A percentile compares a stretch with the other conserved stretches of the same genome.
These are phyloP conservation scores for Russula compacta DNA, from an alignment of 768 basidiomycete species.

Conservation along the genomic window DNA sequence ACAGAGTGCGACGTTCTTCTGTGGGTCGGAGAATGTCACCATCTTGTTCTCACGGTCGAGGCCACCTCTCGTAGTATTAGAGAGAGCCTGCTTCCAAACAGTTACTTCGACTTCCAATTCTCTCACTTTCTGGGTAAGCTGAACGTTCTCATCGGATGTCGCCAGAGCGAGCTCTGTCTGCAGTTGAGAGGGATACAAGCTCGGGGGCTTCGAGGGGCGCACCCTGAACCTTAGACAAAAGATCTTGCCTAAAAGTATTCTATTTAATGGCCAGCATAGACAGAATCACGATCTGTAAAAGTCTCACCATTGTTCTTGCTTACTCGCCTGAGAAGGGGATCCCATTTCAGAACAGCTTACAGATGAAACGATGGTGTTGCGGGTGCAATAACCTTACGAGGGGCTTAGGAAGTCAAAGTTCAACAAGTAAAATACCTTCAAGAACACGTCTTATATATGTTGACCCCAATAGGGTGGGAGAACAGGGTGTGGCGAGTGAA, in stretches of 20 bases:
- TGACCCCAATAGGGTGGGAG: constrained; percentile 1
- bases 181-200: background rate
- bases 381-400: background rate
- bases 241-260: constrained; percentile 10
- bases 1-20: constrained; percentile 9
- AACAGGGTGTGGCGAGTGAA: background rate
- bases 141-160: constrained; percentile 13
- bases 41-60: background rate
- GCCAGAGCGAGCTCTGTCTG: constrained; percentile 11
- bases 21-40: background rate
- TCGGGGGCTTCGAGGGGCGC: background rate
- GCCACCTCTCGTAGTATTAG: background rate
- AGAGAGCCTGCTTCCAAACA: constrained; percentile 17
- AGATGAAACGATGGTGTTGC: background rate
- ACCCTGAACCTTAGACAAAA: constrained; percentile 13
- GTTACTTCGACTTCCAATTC: constrained; percentile 17
- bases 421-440: background rate
- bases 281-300: background rate
- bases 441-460: constrained; percentile 6
- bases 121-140: constrained; percentile 10
- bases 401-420: background rate
- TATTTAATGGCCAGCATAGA: background rate
- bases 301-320: constrained; percentile 16
- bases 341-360: constrained; percentile 6
- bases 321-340: background rate